These are phyloP conservation scores for Candida sojae DNA, from an alignment of 1,139 yeast genomes.

Conservation along the genomic window DNA sequence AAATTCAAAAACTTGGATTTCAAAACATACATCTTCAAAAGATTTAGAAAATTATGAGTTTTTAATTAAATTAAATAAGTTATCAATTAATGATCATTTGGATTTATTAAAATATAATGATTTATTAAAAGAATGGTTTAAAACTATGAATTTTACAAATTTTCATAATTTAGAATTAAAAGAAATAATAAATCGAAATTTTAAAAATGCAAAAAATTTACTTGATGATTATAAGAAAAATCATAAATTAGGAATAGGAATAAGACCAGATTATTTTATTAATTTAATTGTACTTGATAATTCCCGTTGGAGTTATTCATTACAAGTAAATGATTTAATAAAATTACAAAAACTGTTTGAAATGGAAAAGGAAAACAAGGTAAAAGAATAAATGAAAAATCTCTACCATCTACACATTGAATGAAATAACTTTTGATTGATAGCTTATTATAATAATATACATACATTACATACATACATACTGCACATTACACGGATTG, in stretches of 20 bases:
- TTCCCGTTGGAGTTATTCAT: constrained; percentile 17
- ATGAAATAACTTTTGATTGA: too few relatives aligned
- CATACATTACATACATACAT: background rate
- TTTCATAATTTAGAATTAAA: constrained; percentile 30
- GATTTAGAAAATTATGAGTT: constrained; percentile 20
- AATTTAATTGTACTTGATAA: constrained; percentile 20
- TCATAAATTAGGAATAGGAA: constrained; percentile 16
- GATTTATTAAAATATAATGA: constrained; percentile 25
- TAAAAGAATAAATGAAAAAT: background rate
- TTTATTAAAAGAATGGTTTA: constrained; percentile 26
- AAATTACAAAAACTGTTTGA: constrained; percentile 5
- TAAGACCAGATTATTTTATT: constrained; percentile 31
- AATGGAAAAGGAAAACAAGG: background rate
- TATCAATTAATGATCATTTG: constrained; percentile 27
- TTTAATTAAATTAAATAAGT: constrained; percentile 21
- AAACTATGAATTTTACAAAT: constrained; percentile 25
- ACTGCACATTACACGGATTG: too few relatives aligned
- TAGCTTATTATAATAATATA: background rate
- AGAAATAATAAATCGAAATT: constrained; percentile 13
- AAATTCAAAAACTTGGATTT: constrained; percentile 25
- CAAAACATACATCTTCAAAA: constrained; percentile 7
- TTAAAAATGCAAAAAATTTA: constrained; percentile 10
- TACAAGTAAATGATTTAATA: constrained; percentile 17
- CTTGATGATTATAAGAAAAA: constrained; percentile 9
- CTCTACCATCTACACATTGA: too few relatives aligned